These are phyloP conservation scores for Phialophora chinensis DNA, from an alignment of 2,329 filamentous ascomycete genomes.

Conservation along the genomic window DNA sequence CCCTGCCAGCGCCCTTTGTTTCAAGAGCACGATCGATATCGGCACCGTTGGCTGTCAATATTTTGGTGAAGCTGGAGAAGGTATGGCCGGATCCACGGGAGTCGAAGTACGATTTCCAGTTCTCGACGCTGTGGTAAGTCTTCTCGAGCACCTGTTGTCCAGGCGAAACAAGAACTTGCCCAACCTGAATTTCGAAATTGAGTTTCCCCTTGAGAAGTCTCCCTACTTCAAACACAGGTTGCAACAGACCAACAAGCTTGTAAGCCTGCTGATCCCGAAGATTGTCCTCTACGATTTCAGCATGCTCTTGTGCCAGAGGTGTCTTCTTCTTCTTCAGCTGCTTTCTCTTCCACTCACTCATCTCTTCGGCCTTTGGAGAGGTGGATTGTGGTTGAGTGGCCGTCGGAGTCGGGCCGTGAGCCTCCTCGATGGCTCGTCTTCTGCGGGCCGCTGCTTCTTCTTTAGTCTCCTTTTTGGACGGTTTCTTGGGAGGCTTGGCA, in stretches of 20 bases:
- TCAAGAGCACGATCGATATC: slow-evolving; percentile 50
- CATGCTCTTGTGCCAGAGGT: slow-evolving; percentile 25
- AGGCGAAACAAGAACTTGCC: slow-evolving; percentile 44
- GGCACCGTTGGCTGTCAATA: slow-evolving; percentile 48
- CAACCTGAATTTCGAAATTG: slow-evolving; percentile 47
- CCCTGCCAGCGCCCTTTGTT: slow-evolving; percentile 40
- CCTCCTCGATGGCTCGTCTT: slow-evolving; percentile 26
- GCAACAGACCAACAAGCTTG: slow-evolving; percentile 42
- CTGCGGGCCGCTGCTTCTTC: slow-evolving; percentile 21
- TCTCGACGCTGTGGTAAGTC: slow-evolving; percentile 30
- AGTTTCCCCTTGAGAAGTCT: slow-evolving; percentile 45
- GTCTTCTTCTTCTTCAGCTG: slow-evolving; percentile 31
- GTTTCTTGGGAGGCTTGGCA: slow-evolving; percentile 22
- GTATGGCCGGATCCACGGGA: slow-evolving; percentile 10
- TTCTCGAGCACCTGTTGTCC: slow-evolving; percentile 28
- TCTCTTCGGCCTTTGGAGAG: slow-evolving; percentile 10
- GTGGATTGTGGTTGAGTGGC: not conserved
- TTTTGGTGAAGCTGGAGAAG: slow-evolving; percentile 46
- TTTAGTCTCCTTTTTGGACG: slow-evolving; percentile 24
- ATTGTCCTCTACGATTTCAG: slow-evolving; percentile 17
- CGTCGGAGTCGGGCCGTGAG: slow-evolving; percentile 23
- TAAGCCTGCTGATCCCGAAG: slow-evolving; percentile 31
- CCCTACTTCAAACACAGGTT: slow-evolving; percentile 44
- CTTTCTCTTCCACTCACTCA: slow-evolving; percentile 31
- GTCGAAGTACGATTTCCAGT: slow-evolving; percentile 46